These are phyloP conservation scores for Nothopassalora personata DNA, from an alignment of 2,329 filamentous ascomycete species.

Conservation along the genomic window DNA sequence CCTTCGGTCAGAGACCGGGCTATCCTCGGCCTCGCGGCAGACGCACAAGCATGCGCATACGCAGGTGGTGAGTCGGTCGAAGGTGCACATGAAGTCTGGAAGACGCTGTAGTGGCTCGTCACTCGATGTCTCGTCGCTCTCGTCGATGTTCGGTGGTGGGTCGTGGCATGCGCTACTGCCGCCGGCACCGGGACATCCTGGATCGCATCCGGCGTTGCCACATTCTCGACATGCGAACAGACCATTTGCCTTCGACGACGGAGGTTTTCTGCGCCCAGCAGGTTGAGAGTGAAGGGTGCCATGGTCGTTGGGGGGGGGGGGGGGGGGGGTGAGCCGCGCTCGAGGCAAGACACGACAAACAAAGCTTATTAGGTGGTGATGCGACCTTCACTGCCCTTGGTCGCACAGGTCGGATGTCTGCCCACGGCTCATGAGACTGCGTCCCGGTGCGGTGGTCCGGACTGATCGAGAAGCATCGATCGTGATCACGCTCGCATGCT, in stretches of 20 bases:
- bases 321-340: background rate
- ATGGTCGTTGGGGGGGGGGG: too few species aligned
- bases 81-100: constrained; percentile 30
- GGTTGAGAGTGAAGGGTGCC: background rate
- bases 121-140: constrained; percentile 17
- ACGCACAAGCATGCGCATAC: constrained; percentile 31
- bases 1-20: constrained; percentile 13
- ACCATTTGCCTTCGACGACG: background rate
- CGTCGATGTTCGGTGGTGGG: constrained; percentile 3
- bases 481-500: background rate
- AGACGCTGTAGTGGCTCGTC: constrained; percentile 33
- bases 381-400: background rate
- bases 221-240: background rate
- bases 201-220: background rate
- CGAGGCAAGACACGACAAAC: background rate
- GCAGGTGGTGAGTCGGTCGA: constrained; percentile 29
- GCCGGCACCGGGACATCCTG: background rate
- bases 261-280: background rate
- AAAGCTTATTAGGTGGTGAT: background rate
- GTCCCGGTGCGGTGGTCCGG: background rate
- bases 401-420: constrained; percentile 1
- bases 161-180: background rate
- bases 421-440: constrained; percentile 6
- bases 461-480: background rate
- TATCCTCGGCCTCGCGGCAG: constrained; percentile 12